A percentile compares a stretch with the other conserved stretches of the same genome.
These are phyloP conservation scores for Blepharisma japonicum DNA, from an alignment of 73 alveolate species.

Conservation along the genomic window DNA sequence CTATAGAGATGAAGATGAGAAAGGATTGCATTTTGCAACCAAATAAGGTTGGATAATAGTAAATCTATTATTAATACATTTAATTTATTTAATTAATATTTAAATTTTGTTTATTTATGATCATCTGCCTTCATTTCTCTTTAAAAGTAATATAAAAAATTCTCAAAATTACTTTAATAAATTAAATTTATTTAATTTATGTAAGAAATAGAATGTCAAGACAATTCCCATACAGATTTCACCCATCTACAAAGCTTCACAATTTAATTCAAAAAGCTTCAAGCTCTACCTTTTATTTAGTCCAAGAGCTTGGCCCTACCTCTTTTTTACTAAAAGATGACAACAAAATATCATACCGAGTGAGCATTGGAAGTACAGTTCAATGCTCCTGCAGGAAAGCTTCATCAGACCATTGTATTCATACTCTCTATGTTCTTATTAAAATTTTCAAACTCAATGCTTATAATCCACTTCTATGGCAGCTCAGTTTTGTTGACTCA, in stretches of 20 bases:
- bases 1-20: neutral
- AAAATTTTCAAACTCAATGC: slow-evolving; percentile 36
- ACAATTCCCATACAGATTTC: no score
- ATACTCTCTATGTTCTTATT: slow-evolving; percentile 39
- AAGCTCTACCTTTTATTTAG: no score
- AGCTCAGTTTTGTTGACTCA: slow-evolving; percentile 26
- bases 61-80: neutral
- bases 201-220: no score
- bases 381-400: neutral
- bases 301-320: neutral
- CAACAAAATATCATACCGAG: neutral
- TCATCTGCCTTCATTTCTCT: no score
- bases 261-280: no score
- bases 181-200: no score
- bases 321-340: neutral
- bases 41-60: no score
- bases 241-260: no score
- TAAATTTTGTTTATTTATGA: no score
- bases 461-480: slow-evolving; percentile 43
- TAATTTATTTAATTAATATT: no score
- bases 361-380: neutral
- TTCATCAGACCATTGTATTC: slow-evolving; percentile 40
- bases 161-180: no score
- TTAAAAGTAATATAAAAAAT: no score
- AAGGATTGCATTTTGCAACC: neutral